phyloP scores from a whole-genome alignment of 495 filamentous ascomycete genomes.

The Penicillium herquei region DNA sequence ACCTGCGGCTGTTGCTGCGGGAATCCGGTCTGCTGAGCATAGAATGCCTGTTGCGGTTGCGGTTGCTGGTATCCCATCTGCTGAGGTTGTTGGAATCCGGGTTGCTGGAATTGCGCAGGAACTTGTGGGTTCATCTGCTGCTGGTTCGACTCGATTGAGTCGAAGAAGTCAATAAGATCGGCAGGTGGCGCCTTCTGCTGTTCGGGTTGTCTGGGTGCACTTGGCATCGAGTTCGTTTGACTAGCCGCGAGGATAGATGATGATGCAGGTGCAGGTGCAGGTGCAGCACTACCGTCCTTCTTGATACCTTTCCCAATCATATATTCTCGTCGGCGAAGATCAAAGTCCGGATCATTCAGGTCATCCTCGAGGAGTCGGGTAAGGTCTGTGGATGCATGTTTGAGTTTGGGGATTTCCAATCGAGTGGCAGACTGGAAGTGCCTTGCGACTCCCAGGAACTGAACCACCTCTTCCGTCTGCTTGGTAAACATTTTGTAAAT shows the following conservation, averaged over 20 bases:
- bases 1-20: constrained; percentile 40
- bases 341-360: constrained; percentile 92
- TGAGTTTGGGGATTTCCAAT: constrained; percentile 93
- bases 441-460: constrained; percentile 82
- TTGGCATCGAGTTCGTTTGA: constrained; percentile 25
- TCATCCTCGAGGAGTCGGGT: constrained; percentile 91
- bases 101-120: constrained; percentile 47
- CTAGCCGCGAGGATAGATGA: constrained; percentile 17
- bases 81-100: constrained; percentile 48
- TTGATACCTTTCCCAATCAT: constrained; percentile 74
- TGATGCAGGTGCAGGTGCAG: constrained; percentile 14
- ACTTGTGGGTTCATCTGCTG: constrained; percentile 56
- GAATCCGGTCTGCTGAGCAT: constrained; percentile 46
- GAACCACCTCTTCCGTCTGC: constrained; percentile 90
- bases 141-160: constrained; percentile 92
- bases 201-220: constrained; percentile 15
- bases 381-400: constrained; percentile 92
- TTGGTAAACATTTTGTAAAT: constrained; percentile 93
- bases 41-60: constrained; percentile 19
- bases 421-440: constrained; percentile 89
- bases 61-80: constrained; percentile 31
- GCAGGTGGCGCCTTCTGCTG: constrained; percentile 59
- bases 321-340: constrained; percentile 89
- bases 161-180: constrained; percentile 97
- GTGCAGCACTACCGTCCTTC: constrained; percentile 23